phyloP scores from a whole-genome alignment of 2,329 filamentous ascomycete genomes.

The Colletotrichum destructivum region DNA sequence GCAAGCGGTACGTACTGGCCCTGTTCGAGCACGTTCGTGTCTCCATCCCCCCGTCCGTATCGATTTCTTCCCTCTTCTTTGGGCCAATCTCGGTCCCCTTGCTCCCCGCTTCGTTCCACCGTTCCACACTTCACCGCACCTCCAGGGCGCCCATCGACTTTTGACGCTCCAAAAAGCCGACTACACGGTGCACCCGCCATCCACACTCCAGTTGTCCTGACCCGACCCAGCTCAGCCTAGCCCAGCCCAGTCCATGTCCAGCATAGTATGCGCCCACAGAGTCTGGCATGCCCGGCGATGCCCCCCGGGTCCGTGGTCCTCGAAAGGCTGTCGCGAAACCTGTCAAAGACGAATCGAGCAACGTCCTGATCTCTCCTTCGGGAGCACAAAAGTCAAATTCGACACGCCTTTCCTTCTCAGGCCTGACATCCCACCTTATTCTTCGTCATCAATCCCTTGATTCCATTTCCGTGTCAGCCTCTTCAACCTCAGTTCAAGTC shows the following conservation, averaged over 20 bases:
- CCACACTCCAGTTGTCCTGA: slow-evolving; percentile 9
- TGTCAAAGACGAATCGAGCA: slow-evolving; percentile 42
- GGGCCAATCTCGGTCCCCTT: slow-evolving; percentile 40
- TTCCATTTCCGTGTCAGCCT: slow-evolving; percentile 33
- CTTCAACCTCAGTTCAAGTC: slow-evolving; percentile 31
- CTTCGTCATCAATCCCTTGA: slow-evolving; percentile 9
- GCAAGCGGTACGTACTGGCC: slow-evolving; percentile 16
- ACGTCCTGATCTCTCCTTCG: slow-evolving; percentile 39
- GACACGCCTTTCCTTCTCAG: slow-evolving; percentile 39
- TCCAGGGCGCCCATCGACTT: slow-evolving; percentile 7
- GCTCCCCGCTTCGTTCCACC: slow-evolving; percentile 35
- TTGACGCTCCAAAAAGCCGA: background rate
- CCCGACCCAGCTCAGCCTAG: slow-evolving; percentile 17
- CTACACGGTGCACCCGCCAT: slow-evolving; percentile 6
- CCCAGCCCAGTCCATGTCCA: slow-evolving; percentile 25
- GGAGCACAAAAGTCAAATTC: slow-evolving; percentile 41
- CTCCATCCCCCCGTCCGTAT: slow-evolving; percentile 34
- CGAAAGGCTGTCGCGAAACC: slow-evolving; percentile 32
- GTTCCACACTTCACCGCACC: slow-evolving; percentile 15
- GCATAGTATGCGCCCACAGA: slow-evolving; percentile 26
- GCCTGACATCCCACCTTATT: slow-evolving; percentile 35
- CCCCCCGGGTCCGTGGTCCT: slow-evolving; percentile 30
- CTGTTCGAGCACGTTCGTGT: slow-evolving; percentile 27
- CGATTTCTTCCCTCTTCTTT: slow-evolving; percentile 39
- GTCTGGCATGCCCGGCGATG: slow-evolving; percentile 27